These are phyloP conservation scores for Punica granatum DNA, from an alignment of 345 rosid genomes.

Conservation along the genomic window DNA sequence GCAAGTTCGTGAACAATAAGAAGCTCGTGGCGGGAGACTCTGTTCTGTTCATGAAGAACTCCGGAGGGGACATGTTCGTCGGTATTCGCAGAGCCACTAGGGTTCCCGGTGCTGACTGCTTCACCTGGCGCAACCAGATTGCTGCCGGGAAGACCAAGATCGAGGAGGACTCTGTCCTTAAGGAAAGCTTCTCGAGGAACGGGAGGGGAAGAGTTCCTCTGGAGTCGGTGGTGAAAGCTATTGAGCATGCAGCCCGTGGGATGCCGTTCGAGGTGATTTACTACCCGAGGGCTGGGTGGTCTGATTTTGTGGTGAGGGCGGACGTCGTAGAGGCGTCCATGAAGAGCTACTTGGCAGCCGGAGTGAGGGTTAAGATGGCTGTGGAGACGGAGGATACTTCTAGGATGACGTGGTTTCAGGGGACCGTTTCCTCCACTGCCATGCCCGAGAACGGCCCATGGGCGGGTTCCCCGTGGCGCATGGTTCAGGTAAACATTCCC, in stretches of 20 bases:
- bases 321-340: slow-evolving; percentile 70
- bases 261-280: slow-evolving; percentile 67
- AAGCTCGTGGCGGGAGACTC: slow-evolving; percentile 87
- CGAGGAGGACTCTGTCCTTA: slow-evolving; percentile 8
- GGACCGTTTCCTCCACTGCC: slow-evolving; percentile 37
- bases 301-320: slow-evolving; percentile 71
- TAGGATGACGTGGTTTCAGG: slow-evolving; percentile 68
- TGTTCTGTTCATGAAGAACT: slow-evolving; percentile 71
- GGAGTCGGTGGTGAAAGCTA: slow-evolving; percentile 49
- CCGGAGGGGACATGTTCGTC: slow-evolving; percentile 42
- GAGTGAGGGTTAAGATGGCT: slow-evolving; percentile 76
- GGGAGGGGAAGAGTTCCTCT: slow-evolving; percentile 41
- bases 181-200: slow-evolving; percentile 19
- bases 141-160: slow-evolving; percentile 8
- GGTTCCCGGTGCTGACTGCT: slow-evolving; percentile 16
- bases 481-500: slow-evolving; percentile 55
- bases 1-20: slow-evolving; percentile 83
- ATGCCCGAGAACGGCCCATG: slow-evolving; percentile 41
- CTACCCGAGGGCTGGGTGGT: slow-evolving; percentile 65
- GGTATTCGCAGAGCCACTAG: slow-evolving; percentile 59
- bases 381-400: slow-evolving; percentile 80
- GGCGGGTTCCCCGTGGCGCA: slow-evolving; percentile 85
- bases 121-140: slow-evolving; percentile 44
- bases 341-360: slow-evolving; percentile 38
- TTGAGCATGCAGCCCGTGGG: slow-evolving; percentile 45